These are phyloP conservation scores for Musa itinerans DNA, from an alignment of 176 grass and related monocot species.

Conservation along the genomic window DNA sequence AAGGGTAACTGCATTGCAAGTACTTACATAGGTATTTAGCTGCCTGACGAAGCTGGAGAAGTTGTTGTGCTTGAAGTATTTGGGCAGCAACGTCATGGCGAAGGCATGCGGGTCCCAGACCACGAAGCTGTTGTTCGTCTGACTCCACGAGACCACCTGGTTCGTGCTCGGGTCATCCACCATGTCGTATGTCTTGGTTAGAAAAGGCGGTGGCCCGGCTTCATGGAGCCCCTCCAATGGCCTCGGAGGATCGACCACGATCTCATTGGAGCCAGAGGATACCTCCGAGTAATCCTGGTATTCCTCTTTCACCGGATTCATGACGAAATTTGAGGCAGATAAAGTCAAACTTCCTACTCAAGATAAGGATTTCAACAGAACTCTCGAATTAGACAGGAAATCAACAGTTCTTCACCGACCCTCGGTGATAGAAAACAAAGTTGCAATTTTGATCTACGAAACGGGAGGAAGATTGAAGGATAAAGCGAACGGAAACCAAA, in stretches of 20 bases:
- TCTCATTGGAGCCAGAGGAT: constrained; percentile 9
- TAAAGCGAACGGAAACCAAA: too few relatives aligned
- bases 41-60: constrained; percentile 98
- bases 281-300: constrained; percentile 4
- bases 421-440: neutral
- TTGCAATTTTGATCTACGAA: neutral
- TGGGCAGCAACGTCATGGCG: constrained; percentile 52
- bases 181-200: constrained; percentile 87
- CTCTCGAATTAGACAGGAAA: neutral
- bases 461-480: neutral
- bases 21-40: constrained; percentile 60
- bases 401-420: too few relatives aligned
- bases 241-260: constrained; percentile 29
- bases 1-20: neutral
- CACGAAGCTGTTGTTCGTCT: constrained; percentile 69
- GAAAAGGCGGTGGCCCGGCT: constrained; percentile 71
- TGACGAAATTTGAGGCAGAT: neutral
- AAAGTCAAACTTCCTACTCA: too few relatives aligned
- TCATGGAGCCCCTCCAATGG: constrained; percentile 79
- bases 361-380: neutral
- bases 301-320: constrained; percentile 69
- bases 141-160: constrained; percentile 56
- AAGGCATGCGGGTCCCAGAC: constrained; percentile 83
- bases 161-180: constrained; percentile 52
- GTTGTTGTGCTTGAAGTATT: constrained; percentile 97